A percentile compares a stretch with the other conserved stretches of the same genome.
These are phyloP conservation scores for Paspalum notatum DNA, from an alignment of 176 grass and related monocot genomes.

Conservation along the genomic window DNA sequence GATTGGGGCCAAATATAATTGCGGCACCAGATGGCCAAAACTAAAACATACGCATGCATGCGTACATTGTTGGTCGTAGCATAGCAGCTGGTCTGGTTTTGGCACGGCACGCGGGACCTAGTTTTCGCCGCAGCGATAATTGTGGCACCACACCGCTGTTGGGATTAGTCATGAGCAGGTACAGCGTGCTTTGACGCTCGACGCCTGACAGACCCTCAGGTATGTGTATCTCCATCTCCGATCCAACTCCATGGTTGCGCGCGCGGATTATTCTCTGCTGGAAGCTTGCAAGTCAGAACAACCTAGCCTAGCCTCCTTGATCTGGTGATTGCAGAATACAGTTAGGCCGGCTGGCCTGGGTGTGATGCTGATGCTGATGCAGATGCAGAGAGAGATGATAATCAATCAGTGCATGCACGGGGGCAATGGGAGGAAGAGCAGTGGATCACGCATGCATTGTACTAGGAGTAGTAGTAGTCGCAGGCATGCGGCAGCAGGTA, in stretches of 20 bases:
- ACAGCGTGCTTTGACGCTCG: too few species aligned
- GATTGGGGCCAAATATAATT: background rate
- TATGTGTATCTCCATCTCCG: background rate
- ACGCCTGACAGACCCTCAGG: too few species aligned
- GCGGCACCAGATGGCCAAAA: background rate
- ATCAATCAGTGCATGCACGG: background rate
- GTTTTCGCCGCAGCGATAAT: background rate
- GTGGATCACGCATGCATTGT: background rate
- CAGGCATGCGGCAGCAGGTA: background rate
- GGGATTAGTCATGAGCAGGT: too few species aligned
- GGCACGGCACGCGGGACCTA: background rate
- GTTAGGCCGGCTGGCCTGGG: background rate
- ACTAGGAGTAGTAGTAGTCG: background rate
- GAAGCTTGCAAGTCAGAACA: conserved; percentile 23
- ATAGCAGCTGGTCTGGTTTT: background rate
- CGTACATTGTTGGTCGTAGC: background rate
- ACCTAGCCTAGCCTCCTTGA: background rate
- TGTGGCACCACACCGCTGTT: background rate
- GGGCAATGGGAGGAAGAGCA: background rate
- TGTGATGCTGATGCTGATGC: conserved; percentile 9
- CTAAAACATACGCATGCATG: background rate
- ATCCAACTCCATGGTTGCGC: background rate
- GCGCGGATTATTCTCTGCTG: background rate
- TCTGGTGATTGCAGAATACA: background rate
- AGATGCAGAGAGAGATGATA: background rate